Evolutionary conservation across 2,329 filamentous ascomycete species (phyloP).

Genomic region (Penicillium sp.): DNA sequence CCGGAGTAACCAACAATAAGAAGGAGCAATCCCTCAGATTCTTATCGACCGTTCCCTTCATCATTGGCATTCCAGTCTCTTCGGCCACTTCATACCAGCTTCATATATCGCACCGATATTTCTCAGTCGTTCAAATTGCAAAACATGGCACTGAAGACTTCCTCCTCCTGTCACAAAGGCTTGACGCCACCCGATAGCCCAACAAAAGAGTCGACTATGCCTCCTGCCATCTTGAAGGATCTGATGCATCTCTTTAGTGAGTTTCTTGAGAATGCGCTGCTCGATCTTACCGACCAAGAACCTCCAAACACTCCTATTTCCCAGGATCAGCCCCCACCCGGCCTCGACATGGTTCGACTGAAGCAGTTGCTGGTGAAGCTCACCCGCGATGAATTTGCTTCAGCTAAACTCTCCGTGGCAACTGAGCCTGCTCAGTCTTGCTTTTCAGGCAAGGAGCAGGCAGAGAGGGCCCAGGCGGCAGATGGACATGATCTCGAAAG

Average conservation of each 20-base stretch:
- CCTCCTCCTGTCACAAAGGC: neutral
- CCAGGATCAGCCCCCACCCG: conserved; percentile 8
- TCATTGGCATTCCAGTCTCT: no score
- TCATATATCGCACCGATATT: no score
- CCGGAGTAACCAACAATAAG: no score
- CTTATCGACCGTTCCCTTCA: no score
- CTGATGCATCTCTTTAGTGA: conserved; percentile 10
- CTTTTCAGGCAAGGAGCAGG: neutral
- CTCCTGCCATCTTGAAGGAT: conserved; percentile 3
- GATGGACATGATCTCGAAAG: conserved; percentile 3
- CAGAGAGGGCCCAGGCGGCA: neutral
- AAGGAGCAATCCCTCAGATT: no score
- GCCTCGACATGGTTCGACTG: conserved; percentile 8
- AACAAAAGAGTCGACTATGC: neutral
- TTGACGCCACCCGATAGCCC: conserved; percentile 7
- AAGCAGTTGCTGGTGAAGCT: conserved; percentile 8
- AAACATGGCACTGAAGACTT: neutral
- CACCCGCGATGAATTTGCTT: neutral
- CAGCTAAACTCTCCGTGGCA: neutral
- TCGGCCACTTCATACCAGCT: no score
- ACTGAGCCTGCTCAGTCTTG: conserved; percentile 4
- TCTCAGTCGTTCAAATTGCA: neutral
- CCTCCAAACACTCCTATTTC: conserved; percentile 14
- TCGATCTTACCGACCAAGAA: conserved; percentile 6
- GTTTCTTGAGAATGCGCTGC: conserved; percentile 6